These are phyloP conservation scores for Lanmaoa pseudosensibilis DNA, from an alignment of 768 basidiomycete genomes.

Conservation along the genomic window DNA sequence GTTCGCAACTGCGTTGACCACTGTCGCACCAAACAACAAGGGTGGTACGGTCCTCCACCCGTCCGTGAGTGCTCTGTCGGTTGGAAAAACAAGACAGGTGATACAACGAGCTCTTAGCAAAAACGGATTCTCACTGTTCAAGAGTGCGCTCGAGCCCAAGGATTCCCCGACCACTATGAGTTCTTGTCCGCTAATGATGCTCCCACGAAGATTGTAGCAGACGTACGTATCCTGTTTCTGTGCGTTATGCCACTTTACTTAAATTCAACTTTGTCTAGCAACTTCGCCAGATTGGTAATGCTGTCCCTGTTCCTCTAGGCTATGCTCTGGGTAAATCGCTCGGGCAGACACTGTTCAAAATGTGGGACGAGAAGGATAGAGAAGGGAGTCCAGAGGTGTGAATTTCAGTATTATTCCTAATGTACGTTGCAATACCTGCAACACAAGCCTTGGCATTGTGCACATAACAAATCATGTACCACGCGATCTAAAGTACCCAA, in stretches of 20 bases:
- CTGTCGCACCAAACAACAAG: conserved; percentile 51
- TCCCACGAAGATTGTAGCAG: conserved; percentile 39
- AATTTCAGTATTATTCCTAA: conserved; percentile 11
- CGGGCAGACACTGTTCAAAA: conserved; percentile 44
- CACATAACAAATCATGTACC: background rate
- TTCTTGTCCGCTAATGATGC: conserved; percentile 50
- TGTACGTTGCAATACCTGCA: background rate
- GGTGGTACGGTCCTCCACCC: conserved; percentile 47
- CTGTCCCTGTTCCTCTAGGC: conserved; percentile 71
- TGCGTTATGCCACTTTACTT: background rate
- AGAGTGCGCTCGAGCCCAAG: conserved; percentile 74
- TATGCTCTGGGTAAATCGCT: conserved; percentile 55
- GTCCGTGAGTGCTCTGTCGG: conserved; percentile 31
- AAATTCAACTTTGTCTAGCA: conserved; percentile 43
- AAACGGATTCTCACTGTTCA: conserved; percentile 64
- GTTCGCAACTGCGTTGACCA: conserved; percentile 69
- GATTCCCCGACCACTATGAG: conserved; percentile 71
- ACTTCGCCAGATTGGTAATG: conserved; percentile 78
- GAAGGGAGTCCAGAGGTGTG: conserved; percentile 46
- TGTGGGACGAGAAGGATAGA: conserved; percentile 45
- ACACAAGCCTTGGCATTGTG: background rate
- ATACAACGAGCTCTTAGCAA: conserved; percentile 48
- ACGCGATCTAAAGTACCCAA: background rate
- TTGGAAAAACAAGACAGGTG: background rate
- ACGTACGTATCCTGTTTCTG: conserved; percentile 44